These are phyloP conservation scores for Xerocomellus amylosporus DNA, from an alignment of 768 basidiomycete species.

Conservation along the genomic window DNA sequence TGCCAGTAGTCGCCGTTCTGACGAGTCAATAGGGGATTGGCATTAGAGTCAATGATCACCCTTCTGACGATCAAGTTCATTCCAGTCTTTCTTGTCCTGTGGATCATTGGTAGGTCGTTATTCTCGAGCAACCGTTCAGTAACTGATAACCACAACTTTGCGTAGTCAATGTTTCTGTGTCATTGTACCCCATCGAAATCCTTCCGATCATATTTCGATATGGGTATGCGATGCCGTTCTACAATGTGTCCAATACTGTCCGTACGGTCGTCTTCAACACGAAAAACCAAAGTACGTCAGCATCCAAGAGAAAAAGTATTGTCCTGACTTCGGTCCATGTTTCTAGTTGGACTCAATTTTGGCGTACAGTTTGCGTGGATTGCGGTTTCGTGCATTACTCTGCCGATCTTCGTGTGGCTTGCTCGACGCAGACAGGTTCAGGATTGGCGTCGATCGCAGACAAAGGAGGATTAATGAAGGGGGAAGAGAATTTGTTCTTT, in stretches of 20 bases:
- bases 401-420: constrained; percentile 50
- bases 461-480: constrained; percentile 1
- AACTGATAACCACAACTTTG: not conserved
- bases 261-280: constrained; percentile 66
- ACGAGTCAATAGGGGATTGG: constrained; percentile 49
- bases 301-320: not conserved
- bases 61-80: constrained; percentile 51
- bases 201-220: constrained; percentile 60
- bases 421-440: constrained; percentile 28
- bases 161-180: constrained; percentile 57
- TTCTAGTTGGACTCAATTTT: constrained; percentile 59
- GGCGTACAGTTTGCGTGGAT: constrained; percentile 59
- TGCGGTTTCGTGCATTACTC: constrained; percentile 49
- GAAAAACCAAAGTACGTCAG: constrained; percentile 51
- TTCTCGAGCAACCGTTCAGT: not conserved
- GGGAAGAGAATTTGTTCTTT: not conserved
- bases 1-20: not conserved
- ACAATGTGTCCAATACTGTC: constrained; percentile 60
- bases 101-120: constrained; percentile 54
- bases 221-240: constrained; percentile 70
- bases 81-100: constrained; percentile 59
- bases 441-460: constrained; percentile 18
- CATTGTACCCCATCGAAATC: constrained; percentile 54
- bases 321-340: not conserved
- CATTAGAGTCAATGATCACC: constrained; percentile 57